phyloP scores from a whole-genome alignment of 768 basidiomycete genomes.

The Termitomyces sp. region DNA sequence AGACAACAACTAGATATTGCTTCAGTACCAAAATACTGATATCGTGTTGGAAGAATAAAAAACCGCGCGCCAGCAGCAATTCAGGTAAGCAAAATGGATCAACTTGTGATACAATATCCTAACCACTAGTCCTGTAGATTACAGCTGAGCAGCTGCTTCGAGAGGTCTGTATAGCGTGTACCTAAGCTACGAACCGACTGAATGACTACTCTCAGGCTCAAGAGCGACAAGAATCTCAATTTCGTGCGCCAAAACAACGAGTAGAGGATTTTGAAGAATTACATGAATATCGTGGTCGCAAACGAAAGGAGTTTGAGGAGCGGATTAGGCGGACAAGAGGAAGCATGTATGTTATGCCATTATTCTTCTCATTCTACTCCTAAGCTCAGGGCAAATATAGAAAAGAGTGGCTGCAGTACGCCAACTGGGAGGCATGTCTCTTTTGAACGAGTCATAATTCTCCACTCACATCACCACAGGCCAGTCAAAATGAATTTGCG shows the following conservation, averaged over 20 bases:
- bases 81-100: constrained; percentile 53
- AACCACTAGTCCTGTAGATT: constrained; percentile 54
- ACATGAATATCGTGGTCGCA: constrained; percentile 87
- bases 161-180: constrained; percentile 53
- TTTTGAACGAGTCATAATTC: background rate
- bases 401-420: constrained; percentile 86
- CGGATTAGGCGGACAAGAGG: constrained; percentile 77
- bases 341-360: constrained; percentile 59
- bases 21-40: background rate
- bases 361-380: background rate
- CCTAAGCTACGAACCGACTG: background rate
- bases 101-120: background rate
- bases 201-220: constrained; percentile 61
- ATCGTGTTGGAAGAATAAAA: constrained; percentile 62
- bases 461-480: constrained; percentile 32
- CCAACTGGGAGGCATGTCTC: constrained; percentile 73
- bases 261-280: constrained; percentile 95
- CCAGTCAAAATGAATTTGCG: constrained; percentile 94
- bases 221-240: constrained; percentile 92
- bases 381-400: constrained; percentile 31
- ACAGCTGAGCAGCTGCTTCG: constrained; percentile 97
- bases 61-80: constrained; percentile 94
- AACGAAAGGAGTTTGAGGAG: constrained; percentile 93
- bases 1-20: background rate
- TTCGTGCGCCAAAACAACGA: constrained; percentile 90